Base-by-base conservation (phyloP, 73 alveolate species). In the Paramecium primaurelia region DNA sequence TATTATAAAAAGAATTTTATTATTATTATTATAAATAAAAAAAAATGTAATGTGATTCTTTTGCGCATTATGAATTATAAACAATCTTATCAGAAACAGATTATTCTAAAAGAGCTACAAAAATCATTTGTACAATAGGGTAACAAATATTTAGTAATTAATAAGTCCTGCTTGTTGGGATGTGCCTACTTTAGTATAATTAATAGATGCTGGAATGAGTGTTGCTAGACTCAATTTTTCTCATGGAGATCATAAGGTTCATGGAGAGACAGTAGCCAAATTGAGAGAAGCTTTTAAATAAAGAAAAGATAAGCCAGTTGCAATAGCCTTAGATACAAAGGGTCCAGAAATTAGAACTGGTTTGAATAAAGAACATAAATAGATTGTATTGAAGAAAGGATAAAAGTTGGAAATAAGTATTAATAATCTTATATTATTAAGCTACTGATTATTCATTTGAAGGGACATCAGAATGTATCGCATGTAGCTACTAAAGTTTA, bases 281-380 rank as follows among this genome's bases (percentile, higher is more conserved):
- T 47, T 97, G 58, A 93, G 96, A 58, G 99, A 96, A 90, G 99
- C 99, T 18, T 71, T 92, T 88, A 97, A 95, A 94, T 94, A 92
- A 93, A 93, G 98, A 54, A 98, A 98, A 8, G 96, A 94, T 59
- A 96, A 93, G 77, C 89, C 96, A 28, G 94, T 97, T 54, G 99
- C 99, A 38, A 86, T 97, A 68, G 80, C 97, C 90, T 96, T 97
- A 87, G 99, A 96, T 75, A 98, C 99, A 8, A 97, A 92, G 95
- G 99, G 99, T 34, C 99, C 99, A 1, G 99, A 98, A 92, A 95
- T 98, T 93, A 77, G 99, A 86, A 97, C 99, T 4, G 99, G 99
- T 40, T 69, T 92, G 86, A 92, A 96, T 32, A 88, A 93, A 77
- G 98, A 97, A 45, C 84, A 93, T 92, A 95, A 93, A 75, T 96